Percentiles rank a stretch among this genome's conserved stretches.
These are phyloP conservation scores for Neocucurbitaria cava DNA, from an alignment of 2,329 filamentous ascomycete genomes.

Conservation along the genomic window DNA sequence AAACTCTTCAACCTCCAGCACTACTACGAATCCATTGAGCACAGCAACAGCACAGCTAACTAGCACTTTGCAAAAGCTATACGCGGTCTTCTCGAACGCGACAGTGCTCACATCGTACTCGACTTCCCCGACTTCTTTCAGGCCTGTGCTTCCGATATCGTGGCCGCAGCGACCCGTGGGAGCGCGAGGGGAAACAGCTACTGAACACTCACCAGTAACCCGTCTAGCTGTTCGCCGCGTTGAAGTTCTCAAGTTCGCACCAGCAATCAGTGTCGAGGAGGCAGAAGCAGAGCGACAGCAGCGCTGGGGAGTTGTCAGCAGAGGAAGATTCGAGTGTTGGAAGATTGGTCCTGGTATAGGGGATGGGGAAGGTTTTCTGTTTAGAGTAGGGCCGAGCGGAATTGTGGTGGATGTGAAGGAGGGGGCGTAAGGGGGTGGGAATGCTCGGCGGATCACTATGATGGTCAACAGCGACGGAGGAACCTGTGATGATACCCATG, in stretches of 20 bases:
- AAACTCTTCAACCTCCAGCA: neutral
- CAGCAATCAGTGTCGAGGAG: conserved; percentile 48
- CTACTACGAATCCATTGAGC: conserved; percentile 10
- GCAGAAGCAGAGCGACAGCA: conserved; percentile 43
- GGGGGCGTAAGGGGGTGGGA: neutral
- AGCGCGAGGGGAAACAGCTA: neutral
- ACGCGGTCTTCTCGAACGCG: conserved; percentile 16
- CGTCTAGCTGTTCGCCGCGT: conserved; percentile 45
- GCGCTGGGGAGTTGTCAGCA: conserved; percentile 46
- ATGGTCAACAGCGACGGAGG: neutral
- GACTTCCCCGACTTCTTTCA: conserved; percentile 9
- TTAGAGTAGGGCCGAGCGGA: conserved; percentile 27
- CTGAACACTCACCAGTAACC: conserved; percentile 22
- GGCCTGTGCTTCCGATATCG: conserved; percentile 32
- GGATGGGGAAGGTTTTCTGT: conserved; percentile 34
- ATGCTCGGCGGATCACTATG: neutral
- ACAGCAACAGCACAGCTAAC: conserved; percentile 27
- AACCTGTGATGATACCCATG: neutral
- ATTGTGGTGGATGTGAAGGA: conserved; percentile 23
- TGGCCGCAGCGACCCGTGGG: conserved; percentile 27
- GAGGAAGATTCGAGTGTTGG: conserved; percentile 46
- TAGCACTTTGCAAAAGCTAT: conserved; percentile 10
- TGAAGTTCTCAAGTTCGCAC: conserved; percentile 46
- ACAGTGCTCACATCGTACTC: conserved; percentile 24
- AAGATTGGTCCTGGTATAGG: conserved; percentile 25